These are phyloP conservation scores for Kwoniella dendrophila DNA, from an alignment of 768 basidiomycete species.

Conservation along the genomic window DNA sequence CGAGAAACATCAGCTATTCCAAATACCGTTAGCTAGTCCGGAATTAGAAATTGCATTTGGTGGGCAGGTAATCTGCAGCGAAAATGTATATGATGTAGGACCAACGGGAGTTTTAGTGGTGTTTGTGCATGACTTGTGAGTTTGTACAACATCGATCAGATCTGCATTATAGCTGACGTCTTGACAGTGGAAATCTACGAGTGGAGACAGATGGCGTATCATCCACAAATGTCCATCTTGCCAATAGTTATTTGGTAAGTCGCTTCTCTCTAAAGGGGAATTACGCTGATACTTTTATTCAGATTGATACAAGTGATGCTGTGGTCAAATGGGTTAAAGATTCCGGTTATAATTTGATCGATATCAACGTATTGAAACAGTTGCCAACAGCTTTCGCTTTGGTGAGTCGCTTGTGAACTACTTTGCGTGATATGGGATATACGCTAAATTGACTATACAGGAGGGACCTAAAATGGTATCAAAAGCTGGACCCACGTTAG, in stretches of 20 bases:
- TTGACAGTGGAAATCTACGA: slow-evolving; percentile 77
- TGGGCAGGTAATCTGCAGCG: slow-evolving; percentile 83
- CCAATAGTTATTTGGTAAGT: slow-evolving; percentile 80
- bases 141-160: slow-evolving; percentile 8
- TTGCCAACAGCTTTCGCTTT: slow-evolving; percentile 38
- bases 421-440: background rate
- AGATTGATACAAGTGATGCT: slow-evolving; percentile 84
- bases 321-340: slow-evolving; percentile 74
- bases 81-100: slow-evolving; percentile 69
- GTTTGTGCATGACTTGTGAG: slow-evolving; percentile 94
- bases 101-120: slow-evolving; percentile 62
- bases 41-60: slow-evolving; percentile 73
- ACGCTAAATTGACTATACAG: background rate
- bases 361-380: slow-evolving; percentile 72
- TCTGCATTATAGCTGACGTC: background rate
- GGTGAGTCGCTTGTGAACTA: background rate
- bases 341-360: slow-evolving; percentile 73
- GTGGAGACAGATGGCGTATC: slow-evolving; percentile 75
- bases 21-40: slow-evolving; percentile 70
- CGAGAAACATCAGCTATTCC: slow-evolving; percentile 73
- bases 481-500: slow-evolving; percentile 32
- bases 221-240: slow-evolving; percentile 66
- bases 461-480: slow-evolving; percentile 28
- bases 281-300: slow-evolving; percentile 6
- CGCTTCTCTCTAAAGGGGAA: background rate